Conservation (phyloP, 495 filamentous ascomycete genomes). For the Aspergillus taichungensis region DNA sequence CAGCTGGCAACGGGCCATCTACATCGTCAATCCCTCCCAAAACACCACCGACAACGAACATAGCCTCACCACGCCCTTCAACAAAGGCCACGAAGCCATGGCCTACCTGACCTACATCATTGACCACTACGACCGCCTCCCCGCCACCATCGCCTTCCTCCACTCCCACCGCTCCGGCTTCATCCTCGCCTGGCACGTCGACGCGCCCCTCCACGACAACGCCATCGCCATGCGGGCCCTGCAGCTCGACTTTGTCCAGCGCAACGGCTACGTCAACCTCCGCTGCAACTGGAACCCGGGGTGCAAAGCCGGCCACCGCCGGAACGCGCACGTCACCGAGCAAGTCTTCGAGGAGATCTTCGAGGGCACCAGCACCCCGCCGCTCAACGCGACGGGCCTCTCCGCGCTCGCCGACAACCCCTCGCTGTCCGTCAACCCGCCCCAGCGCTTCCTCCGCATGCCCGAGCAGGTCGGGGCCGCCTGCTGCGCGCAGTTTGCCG, state of each 20-base stretch:
- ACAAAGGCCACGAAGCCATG: conserved; percentile 72
- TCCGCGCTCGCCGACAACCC: conserved; percentile 9
- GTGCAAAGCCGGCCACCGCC: conserved; percentile 41
- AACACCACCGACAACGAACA: conserved; percentile 36
- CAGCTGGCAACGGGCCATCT: conserved; percentile 52
- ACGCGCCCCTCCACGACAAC: conserved; percentile 44
- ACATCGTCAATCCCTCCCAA: conserved; percentile 52
- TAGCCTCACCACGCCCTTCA: conserved; percentile 32
- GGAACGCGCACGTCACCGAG: conserved; percentile 51
- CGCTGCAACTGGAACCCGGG: conserved; percentile 59
- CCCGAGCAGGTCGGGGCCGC: conserved; percentile 31
- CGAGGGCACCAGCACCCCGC: conserved; percentile 42
- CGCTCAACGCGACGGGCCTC: conserved; percentile 28
- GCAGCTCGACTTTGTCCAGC: conserved; percentile 40
- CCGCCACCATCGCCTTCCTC: conserved; percentile 60
- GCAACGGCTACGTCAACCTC: conserved; percentile 57
- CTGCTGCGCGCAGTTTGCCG: conserved; percentile 64
- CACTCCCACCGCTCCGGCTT: conserved; percentile 49
- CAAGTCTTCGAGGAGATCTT: conserved; percentile 46
- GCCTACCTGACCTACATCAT: conserved; percentile 67
- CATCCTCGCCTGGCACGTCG: conserved; percentile 57
- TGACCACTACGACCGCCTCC: conserved; percentile 58
- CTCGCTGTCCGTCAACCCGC: background rate
- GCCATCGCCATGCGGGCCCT: conserved; percentile 44
- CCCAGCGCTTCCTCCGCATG: conserved; percentile 18